Conservation (phyloP, 768 basidiomycete species). For the Rhodotorula babjevae region DNA sequence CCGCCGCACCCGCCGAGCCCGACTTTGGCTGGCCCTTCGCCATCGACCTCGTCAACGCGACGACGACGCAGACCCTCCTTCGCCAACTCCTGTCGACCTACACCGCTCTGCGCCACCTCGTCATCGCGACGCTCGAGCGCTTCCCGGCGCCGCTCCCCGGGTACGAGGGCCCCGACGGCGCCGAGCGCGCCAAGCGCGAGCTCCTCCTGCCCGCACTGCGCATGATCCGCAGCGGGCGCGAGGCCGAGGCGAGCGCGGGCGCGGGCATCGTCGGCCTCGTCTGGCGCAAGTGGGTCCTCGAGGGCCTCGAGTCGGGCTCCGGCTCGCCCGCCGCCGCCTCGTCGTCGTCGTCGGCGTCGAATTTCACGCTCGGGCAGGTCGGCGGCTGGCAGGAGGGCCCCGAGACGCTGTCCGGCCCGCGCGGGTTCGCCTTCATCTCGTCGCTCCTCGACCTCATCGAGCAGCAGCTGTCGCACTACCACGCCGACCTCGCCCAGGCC, state of each 20-base stretch:
- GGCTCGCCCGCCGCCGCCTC: too few species aligned
- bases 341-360: background rate
- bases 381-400: conserved; percentile 24
- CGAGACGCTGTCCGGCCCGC: conserved; percentile 1
- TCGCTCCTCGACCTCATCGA: conserved; percentile 34
- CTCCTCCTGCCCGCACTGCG: conserved; percentile 29
- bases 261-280: conserved; percentile 31
- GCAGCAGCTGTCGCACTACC: conserved; percentile 24
- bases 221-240: conserved; percentile 36
- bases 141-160: conserved; percentile 37
- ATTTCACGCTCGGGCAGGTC: conserved; percentile 20
- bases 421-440: conserved; percentile 21
- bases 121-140: conserved; percentile 32
- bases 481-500: conserved; percentile 21
- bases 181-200: conserved; percentile 27
- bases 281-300: conserved; percentile 35
- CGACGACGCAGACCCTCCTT: conserved; percentile 30
- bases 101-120: conserved; percentile 26
- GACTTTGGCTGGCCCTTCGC: conserved; percentile 25
- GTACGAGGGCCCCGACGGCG: conserved; percentile 14
- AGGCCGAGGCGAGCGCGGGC: conserved; percentile 36
- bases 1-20: background rate
- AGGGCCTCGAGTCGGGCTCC: background rate
- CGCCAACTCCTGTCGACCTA: conserved; percentile 36
- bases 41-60: conserved; percentile 22